These are phyloP conservation scores for Endotrypanum monterogeii DNA, from an alignment of 208 protist species.

Conservation along the genomic window DNA sequence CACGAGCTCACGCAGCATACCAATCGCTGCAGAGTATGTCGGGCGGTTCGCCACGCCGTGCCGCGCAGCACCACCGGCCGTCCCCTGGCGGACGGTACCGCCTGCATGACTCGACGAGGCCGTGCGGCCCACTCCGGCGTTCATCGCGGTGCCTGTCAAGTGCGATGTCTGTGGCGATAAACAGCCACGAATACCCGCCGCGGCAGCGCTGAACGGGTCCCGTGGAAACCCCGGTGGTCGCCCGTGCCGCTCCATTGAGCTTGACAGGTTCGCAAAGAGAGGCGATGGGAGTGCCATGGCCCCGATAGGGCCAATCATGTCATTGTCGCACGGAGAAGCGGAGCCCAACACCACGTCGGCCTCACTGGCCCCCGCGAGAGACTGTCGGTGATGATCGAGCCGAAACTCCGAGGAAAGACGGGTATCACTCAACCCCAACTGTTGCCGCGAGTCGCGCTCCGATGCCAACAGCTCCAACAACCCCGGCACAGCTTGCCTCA, in stretches of 20 bases:
- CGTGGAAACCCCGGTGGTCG: slow-evolving; percentile 10
- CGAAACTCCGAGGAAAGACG: slow-evolving; percentile 26
- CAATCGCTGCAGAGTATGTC: slow-evolving; percentile 7
- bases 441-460: slow-evolving; percentile 31
- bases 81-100: background rate
- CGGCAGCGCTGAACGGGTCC: slow-evolving; percentile 20
- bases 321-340: background rate
- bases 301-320: background rate
- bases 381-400: slow-evolving; percentile 3
- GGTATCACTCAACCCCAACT: slow-evolving; percentile 25
- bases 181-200: slow-evolving; percentile 2
- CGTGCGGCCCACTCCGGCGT: background rate
- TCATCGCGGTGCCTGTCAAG: background rate
- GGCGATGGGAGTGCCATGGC: slow-evolving; percentile 7
- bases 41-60: slow-evolving; percentile 1
- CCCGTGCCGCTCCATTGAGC: slow-evolving; percentile 8
- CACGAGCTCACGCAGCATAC: slow-evolving; percentile 35
- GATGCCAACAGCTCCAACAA: slow-evolving; percentile 44
- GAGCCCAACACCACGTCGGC: background rate
- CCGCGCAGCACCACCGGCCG: background rate
- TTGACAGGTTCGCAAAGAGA: slow-evolving; percentile 7
- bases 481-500: slow-evolving; percentile 36
- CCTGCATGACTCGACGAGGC: background rate
- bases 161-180: background rate
- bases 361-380: background rate